Evolutionary conservation across 306 rosid genomes (phyloP), one percentile per base, ranked within the genome.

Genomic region (Luffa acutangula): DNA sequence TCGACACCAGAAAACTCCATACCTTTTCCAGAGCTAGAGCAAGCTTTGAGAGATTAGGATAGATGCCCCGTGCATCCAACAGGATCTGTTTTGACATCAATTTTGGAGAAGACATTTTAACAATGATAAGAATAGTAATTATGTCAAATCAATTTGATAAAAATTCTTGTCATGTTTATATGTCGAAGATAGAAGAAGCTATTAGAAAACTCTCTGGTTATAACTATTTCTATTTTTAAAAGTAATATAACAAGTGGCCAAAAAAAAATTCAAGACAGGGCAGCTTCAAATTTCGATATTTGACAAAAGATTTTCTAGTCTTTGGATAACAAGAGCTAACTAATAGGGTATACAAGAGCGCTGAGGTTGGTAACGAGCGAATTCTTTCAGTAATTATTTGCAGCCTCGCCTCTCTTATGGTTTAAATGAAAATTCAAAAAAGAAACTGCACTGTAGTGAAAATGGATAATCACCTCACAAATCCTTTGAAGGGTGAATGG

Each of bases 21-120:
- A 95, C 99, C 97, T 95, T 95, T 77, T 95, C 99, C 63, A 95
- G 91, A 34, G 99, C 99, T 82, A 93, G 86, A 39, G 90, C 97
- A 79, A 95, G 99, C 90, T 95, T 93, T 53, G 92, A 93, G 78
- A 91, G 93, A 72, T 86, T 91, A 36, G 97, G 99, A 82, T 95
- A 95, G 79, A 91, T 89, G 78, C 80, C 83, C 42, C 64, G 87
- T 41, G 97, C 92, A 52, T 91, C 97, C 88, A 95, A 84, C 43
- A 95, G 89, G 80, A 95, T 95, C 99, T 95, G 96, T 72, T 74
- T 74, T 51, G 80, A 76, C 62, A 57, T 79, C 51, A 54, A 66
- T 66, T 67, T 79, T 21, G 58, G 80, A 43, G 31, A 59, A 69
- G 37, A 71, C 39, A 49, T 51, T 31, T 1, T 52, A 8, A 33